Evolutionary conservation across 1,284 basidiomycete species (phyloP).

Genomic region (Microbotryum intermedium): DNA sequence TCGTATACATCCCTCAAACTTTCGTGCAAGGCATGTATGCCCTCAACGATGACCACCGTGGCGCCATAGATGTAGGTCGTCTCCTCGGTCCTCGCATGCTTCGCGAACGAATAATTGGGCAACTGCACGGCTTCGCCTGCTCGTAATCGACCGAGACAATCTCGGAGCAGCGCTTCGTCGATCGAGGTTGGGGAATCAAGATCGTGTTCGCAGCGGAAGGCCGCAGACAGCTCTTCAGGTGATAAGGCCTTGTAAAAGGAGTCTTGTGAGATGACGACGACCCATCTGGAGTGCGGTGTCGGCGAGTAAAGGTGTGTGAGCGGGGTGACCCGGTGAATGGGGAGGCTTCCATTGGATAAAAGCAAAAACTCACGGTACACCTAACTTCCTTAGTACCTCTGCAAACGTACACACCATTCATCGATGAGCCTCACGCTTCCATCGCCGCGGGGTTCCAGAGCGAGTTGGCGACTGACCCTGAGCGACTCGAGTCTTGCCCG

Average conservation of each 20-base stretch:
- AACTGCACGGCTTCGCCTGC: slow-evolving; percentile 44
- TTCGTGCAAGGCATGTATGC: slow-evolving; percentile 84
- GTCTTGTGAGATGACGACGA: slow-evolving; percentile 84
- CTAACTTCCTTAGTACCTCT: slow-evolving; percentile 51
- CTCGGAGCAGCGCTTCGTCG: slow-evolving; percentile 76
- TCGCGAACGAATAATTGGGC: slow-evolving; percentile 85
- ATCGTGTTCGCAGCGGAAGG: slow-evolving; percentile 44
- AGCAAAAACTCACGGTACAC: slow-evolving; percentile 74
- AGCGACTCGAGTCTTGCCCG: slow-evolving; percentile 65
- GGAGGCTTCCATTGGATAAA: too few relatives aligned
- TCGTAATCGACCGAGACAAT: slow-evolving; percentile 36
- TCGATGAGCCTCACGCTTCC: background rate
- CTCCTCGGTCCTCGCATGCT: slow-evolving; percentile 79
- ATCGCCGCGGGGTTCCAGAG: too few relatives aligned
- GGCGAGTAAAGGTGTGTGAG: slow-evolving; percentile 44
- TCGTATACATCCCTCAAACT: slow-evolving; percentile 71
- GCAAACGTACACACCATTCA: background rate
- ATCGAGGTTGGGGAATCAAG: slow-evolving; percentile 92
- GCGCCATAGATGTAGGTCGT: slow-evolving; percentile 91
- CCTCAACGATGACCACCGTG: slow-evolving; percentile 89
- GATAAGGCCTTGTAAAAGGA: slow-evolving; percentile 83
- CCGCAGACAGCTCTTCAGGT: slow-evolving; percentile 66
- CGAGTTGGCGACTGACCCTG: background rate
- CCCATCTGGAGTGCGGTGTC: slow-evolving; percentile 73
- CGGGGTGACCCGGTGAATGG: too few relatives aligned